Conservation (phyloP, 2,329 filamentous ascomycete species). For the Bipolaris zeicola region DNA sequence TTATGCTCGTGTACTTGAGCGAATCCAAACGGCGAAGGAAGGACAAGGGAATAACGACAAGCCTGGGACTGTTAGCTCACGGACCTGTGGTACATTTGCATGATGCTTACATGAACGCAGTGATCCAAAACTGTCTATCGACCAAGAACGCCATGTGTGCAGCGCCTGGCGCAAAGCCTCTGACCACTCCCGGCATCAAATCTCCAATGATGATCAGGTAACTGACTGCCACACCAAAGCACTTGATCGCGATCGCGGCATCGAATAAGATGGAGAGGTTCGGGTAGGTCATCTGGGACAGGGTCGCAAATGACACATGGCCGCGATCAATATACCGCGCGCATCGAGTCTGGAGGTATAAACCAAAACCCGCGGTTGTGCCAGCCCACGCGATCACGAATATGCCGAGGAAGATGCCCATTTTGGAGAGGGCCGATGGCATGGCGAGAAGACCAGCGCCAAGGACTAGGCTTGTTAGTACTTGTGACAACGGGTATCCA, state of each 20-base stretch:
- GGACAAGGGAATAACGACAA: slow-evolving; percentile 91
- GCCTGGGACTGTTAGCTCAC: slow-evolving; percentile 55
- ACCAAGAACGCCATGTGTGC: slow-evolving; percentile 74
- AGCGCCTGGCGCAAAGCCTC: slow-evolving; percentile 73
- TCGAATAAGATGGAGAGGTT: slow-evolving; percentile 96
- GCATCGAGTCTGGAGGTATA: slow-evolving; percentile 93
- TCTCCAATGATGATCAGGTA: slow-evolving; percentile 99
- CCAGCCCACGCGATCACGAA: slow-evolving; percentile 91
- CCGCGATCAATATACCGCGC: slow-evolving; percentile 91
- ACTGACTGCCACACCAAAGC: slow-evolving; percentile 94
- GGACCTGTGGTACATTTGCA: no score
- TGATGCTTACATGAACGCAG: slow-evolving; percentile 79
- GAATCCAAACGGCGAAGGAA: slow-evolving; percentile 92
- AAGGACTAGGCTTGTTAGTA: slow-evolving; percentile 66
- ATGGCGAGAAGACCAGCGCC: slow-evolving; percentile 93
- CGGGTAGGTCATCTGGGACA: slow-evolving; percentile 95
- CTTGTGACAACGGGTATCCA: background rate
- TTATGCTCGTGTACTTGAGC: slow-evolving; percentile 93
- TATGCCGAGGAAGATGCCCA: slow-evolving; percentile 86
- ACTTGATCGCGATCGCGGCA: slow-evolving; percentile 94
- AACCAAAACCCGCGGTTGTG: slow-evolving; percentile 83
- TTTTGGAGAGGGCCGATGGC: slow-evolving; percentile 94
- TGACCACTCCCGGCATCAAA: slow-evolving; percentile 91
- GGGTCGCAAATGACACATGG: slow-evolving; percentile 88
- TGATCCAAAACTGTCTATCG: slow-evolving; percentile 96